Evolutionary conservation across 2,329 filamentous ascomycete genomes (phyloP).

Genomic region (Fusarium sp.): DNA sequence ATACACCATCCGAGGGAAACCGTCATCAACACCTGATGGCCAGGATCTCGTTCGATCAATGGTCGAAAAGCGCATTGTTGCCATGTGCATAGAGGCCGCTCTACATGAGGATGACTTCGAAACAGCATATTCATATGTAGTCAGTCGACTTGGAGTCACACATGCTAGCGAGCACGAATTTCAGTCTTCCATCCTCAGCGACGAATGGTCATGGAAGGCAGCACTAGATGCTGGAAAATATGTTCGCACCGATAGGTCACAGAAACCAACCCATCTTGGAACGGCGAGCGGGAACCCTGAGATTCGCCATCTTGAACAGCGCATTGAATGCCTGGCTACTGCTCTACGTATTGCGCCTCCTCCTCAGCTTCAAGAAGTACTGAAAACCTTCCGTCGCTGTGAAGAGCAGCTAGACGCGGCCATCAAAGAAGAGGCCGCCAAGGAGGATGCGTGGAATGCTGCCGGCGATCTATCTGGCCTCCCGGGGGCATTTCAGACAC

Average conservation of each 20-base stretch:
- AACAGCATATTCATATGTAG: slow-evolving; percentile 83
- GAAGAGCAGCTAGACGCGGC: slow-evolving; percentile 77
- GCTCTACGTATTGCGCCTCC: slow-evolving; percentile 77
- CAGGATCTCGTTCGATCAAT: slow-evolving; percentile 47
- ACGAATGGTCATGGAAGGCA: slow-evolving; percentile 80
- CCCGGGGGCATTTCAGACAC: slow-evolving; percentile 61
- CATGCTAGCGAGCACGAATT: slow-evolving; percentile 11
- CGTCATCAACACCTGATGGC: slow-evolving; percentile 29
- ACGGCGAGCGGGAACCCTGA: slow-evolving; percentile 66
- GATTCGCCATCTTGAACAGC: slow-evolving; percentile 78
- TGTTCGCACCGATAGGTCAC: slow-evolving; percentile 61
- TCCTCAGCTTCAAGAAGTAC: slow-evolving; percentile 73
- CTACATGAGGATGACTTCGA: slow-evolving; percentile 82
- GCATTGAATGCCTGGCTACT: slow-evolving; percentile 79
- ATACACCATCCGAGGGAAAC: slow-evolving; percentile 18
- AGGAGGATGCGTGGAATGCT: slow-evolving; percentile 74
- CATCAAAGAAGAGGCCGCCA: slow-evolving; percentile 70
- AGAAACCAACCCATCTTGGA: slow-evolving; percentile 66
- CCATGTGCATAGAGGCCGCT: slow-evolving; percentile 82
- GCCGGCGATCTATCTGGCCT: slow-evolving; percentile 66
- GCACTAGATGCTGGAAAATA: slow-evolving; percentile 81
- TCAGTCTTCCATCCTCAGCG: slow-evolving; percentile 44
- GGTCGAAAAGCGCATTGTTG: slow-evolving; percentile 72
- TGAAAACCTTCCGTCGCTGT: slow-evolving; percentile 76
- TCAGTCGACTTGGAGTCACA: slow-evolving; percentile 66